Base-by-base conservation (phyloP, 1,139 yeast species). In the Scheffersomyces titani region DNA sequence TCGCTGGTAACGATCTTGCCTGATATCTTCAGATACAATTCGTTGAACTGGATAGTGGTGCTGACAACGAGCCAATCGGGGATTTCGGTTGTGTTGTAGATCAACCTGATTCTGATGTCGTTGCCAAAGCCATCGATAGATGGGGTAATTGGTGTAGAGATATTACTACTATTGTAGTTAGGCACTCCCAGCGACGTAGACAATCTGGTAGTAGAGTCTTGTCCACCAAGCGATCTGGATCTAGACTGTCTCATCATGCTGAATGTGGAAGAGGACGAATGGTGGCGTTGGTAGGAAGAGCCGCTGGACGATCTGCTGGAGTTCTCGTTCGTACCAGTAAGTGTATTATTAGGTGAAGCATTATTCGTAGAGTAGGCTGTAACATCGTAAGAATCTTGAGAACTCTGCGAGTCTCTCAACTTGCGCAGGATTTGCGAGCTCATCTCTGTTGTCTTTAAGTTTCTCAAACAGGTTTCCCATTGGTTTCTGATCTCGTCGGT, bases 401-500 rank as follows among this genome's bases (percentile, higher is more conserved):
- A 72, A 3, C 65, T 69, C 51, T 70, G 80, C n/a, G 80, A 74
- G 57, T 77, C 80, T 57, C 82, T 70, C 52, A 77, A 63, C 61
- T 72, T 75, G 55, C 70, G 71, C 57, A 76, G 79, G 44, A 79
- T 70, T 59, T 75, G 81, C 54, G 59, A 68, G 57, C 74, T 77
- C 81, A 80, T 77, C 63, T 79, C 83, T 59, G 65, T 71, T 1
- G 82, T 69, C 61, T 79, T 80, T 59, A 79, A 69, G 51, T 66
- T 66, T 54, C 84, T 80, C 60, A 87, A 76, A 63, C 90, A 84
- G 7, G 75, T 71, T 60, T 85, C 88, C 94, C 94, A 89, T 70
- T 87, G 91, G 58, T 82, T 82, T 61, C 92, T 77, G 9, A 81
- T 77, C 68, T 89, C 96, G 64, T 89, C 94, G 47, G 87, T 85